Percentiles rank a stretch among this genome's conserved stretches.
phyloP scores from a whole-genome alignment of 805 yeast species.

The Nakazawaea pomicola region DNA sequence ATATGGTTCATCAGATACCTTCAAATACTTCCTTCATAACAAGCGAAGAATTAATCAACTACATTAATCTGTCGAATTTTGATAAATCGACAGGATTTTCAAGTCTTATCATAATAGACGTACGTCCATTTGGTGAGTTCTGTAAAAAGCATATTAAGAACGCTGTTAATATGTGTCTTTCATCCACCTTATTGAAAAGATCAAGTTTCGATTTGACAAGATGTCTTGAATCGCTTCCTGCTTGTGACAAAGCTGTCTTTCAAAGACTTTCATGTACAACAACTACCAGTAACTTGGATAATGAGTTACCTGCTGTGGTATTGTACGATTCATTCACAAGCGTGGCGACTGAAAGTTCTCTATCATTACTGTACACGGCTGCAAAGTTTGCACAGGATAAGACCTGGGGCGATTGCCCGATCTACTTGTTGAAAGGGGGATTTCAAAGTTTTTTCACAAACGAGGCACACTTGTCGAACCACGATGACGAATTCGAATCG shows the following conservation, averaged over 20 bases:
- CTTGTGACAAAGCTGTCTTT: constrained; percentile 41
- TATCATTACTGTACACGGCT: constrained; percentile 39
- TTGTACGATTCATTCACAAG: constrained; percentile 45
- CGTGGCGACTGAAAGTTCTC: constrained; percentile 26
- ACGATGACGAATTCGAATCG: constrained; percentile 14
- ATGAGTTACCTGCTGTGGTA: constrained; percentile 36
- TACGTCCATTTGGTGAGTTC: constrained; percentile 76
- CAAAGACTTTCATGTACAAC: too few species aligned
- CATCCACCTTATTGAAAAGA: constrained; percentile 83
- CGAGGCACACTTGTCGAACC: background rate
- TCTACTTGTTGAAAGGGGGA: constrained; percentile 40
- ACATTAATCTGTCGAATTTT: background rate
- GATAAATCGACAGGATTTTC: constrained; percentile 16
- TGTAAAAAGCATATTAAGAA: constrained; percentile 49
- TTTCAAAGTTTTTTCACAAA: constrained; percentile 30
- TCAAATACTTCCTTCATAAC: background rate
- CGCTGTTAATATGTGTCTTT: constrained; percentile 77
- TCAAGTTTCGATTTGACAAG: constrained; percentile 61
- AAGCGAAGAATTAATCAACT: background rate
- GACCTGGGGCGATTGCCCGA: constrained; percentile 33
- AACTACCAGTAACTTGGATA: too few species aligned
- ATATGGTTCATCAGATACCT: constrained; percentile 10
- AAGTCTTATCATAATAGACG: constrained; percentile 56
- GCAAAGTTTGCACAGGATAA: constrained; percentile 39
- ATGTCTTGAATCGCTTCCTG: constrained; percentile 57